These are phyloP conservation scores for Platanthera guangdongensis DNA, from an alignment of 106 monocot genomes.

Conservation along the genomic window DNA sequence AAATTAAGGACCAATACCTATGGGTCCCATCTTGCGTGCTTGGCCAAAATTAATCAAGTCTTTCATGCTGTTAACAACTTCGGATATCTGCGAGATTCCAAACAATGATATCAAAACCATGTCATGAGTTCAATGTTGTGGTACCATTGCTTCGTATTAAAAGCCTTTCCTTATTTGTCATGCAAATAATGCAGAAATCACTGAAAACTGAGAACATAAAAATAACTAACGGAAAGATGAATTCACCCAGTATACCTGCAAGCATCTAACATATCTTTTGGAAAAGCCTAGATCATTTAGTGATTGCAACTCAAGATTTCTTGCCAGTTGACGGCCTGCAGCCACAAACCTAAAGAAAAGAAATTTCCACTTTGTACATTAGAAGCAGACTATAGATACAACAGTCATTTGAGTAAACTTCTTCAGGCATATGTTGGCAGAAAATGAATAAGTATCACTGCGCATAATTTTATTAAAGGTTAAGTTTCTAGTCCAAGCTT, in stretches of 20 bases:
- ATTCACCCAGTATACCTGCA: constrained; percentile 37
- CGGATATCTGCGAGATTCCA: constrained; percentile 34
- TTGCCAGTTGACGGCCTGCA: constrained; percentile 50
- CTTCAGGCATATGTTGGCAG: no score
- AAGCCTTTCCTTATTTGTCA: not conserved
- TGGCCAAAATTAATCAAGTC: constrained; percentile 63
- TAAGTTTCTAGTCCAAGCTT: no score
- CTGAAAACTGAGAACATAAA: not conserved
- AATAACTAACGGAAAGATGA: not conserved
- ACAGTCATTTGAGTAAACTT: no score
- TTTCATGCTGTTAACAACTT: constrained; percentile 71
- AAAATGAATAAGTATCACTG: no score
- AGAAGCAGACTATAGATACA: no score
- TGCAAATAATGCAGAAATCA: not conserved
- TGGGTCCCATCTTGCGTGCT: constrained; percentile 51
- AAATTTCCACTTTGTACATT: not conserved
- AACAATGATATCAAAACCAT: not conserved
- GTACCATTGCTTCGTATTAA: not conserved
- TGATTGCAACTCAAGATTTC: constrained; percentile 55
- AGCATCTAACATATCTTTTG: constrained; percentile 62
- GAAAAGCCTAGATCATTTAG: constrained; percentile 68
- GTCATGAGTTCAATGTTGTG: not conserved
- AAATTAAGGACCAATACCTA: constrained; percentile 32
- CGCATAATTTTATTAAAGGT: no score
- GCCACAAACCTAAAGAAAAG: constrained; percentile 41